phyloP scores from a whole-genome alignment of 176 grass and related monocot genomes.

The Avena eriantha region DNA sequence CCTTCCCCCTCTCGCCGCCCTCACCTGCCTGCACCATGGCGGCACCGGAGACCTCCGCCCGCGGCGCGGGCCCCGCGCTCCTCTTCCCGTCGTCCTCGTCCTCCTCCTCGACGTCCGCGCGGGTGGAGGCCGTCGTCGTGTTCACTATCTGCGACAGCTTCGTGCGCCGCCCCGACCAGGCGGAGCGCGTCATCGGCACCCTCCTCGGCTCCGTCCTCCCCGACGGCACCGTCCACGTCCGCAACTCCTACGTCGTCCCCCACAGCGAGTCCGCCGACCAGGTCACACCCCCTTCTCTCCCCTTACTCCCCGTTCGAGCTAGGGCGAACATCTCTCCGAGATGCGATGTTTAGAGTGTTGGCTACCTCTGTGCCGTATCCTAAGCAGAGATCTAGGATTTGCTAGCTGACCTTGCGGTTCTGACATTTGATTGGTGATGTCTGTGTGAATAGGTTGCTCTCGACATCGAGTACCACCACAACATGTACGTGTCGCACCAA shows the following conservation, averaged over 20 bases:
- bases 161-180: slow-evolving; percentile 90
- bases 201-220: slow-evolving; percentile 88
- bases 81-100: slow-evolving; percentile 25
- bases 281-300: slow-evolving; percentile 31
- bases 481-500: slow-evolving; percentile 87
- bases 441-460: slow-evolving; percentile 70
- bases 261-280: slow-evolving; percentile 95
- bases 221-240: slow-evolving; percentile 87
- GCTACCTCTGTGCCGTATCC: background rate
- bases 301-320: background rate
- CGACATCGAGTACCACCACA: slow-evolving; percentile 94
- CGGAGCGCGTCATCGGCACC: slow-evolving; percentile 90
- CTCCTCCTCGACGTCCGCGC: slow-evolving; percentile 46
- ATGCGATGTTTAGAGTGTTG: background rate
- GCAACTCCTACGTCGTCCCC: slow-evolving; percentile 90
- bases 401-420: background rate
- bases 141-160: slow-evolving; percentile 94
- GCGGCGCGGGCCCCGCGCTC: slow-evolving; percentile 15
- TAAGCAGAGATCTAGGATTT: background rate
- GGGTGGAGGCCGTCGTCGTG: slow-evolving; percentile 75
- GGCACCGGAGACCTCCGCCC: background rate
- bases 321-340: background rate
- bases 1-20: background rate
- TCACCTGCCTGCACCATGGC: background rate
- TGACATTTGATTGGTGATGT: background rate